Base-by-base conservation (phyloP, 1,139 yeast genomes). In the Yamadazyma buinensis region DNA sequence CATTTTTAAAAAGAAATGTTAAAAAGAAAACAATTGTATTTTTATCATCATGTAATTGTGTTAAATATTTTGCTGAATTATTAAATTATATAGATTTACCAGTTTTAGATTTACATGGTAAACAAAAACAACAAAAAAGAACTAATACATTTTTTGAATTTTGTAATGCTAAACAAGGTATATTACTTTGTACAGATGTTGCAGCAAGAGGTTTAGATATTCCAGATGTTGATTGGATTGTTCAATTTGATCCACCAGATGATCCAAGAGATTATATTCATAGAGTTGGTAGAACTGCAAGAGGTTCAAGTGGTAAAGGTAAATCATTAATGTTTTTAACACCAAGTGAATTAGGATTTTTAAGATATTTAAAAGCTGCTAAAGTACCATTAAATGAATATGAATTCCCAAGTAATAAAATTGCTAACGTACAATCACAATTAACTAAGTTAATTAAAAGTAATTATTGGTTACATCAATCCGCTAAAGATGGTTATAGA, bases 181-280 rank as follows among this genome's bases (percentile, higher is more conserved):
- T 86, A 33, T 65, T 92, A 49, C 75, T 92, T 34, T 92, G 97
- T 66, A 92, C 98, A 1, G 97, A 92, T 62, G 97, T 92, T 47
- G 98, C 97, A 17, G 97, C 98, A 9, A 80, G 98, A 72, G 98
- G 98, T 12, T 77, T 92, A 47, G 98, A 92, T 67, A 90, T 92
- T 46, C 97, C 97, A 34, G 84, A 95, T 20, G 97, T 92, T 36
- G 96, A 90, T 64, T 92, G 97, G 95, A 92, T 92, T 51, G 81
- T 92, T 43, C 97, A 92, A 67, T 88, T 85, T 50, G 97, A 92
- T 59, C 97, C 97, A 33, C 97, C 97, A 57, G 97, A 92, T 80
- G 97, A 92, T 64, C 97, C 97, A 59, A 80, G 97, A 64, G 97
- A 90, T 64, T 92, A 92, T 55, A 90, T 92, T 51, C 98, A 92